Evolutionary conservation across 108 stramenopile species (phyloP), one percentile per base, ranked within the genome.

Genomic region (Pseudonitzschia multiseries): DNA sequence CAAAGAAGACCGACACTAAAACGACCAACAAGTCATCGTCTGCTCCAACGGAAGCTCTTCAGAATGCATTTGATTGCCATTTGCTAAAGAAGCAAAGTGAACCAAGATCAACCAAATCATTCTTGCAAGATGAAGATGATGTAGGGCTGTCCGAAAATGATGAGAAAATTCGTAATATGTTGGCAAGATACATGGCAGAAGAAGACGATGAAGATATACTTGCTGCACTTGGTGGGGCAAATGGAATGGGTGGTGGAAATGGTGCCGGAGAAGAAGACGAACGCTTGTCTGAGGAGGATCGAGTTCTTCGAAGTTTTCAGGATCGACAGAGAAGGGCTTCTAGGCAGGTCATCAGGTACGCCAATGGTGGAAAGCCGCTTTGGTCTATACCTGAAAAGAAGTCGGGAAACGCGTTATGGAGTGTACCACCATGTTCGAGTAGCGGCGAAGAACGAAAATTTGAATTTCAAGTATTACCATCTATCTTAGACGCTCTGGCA

Each of bases 121-220:
- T 61, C 31, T 65, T 77, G 9, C 88, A 95, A 57, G 61, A 62
- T n/a, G 90, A 87, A 57, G 89, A 91, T 42, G 84, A 89, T 70
- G 89, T 89, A 56, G 87, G 85, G 32, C 53, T 77, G 40, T 59
- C 79, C 26, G 66, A 72, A 12, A 82, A 72, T 50, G 87, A 89
- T 53, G 86, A 85, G 20, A 86, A 89, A 66, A 87, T 95, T 28
- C 87, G 90, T 51, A 65, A 81, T 65, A 88, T 95, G 89, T 57
- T 95, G 10, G 85, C 86, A 32, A 69, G 81, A 61, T 95, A 95
- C 67, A 79, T 95, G 77, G 87, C 78, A n/a, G 86, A 88, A 76
- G 93, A 95, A 74, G 93, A 95, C 48, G 93, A 95, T 71, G 79
- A 80, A 61, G 88, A 85, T 2, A 91, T 95, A 63, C 56, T 95